Base-by-base conservation (phyloP, 768 basidiomycete genomes). In the Punctularia strigosozonata region DNA sequence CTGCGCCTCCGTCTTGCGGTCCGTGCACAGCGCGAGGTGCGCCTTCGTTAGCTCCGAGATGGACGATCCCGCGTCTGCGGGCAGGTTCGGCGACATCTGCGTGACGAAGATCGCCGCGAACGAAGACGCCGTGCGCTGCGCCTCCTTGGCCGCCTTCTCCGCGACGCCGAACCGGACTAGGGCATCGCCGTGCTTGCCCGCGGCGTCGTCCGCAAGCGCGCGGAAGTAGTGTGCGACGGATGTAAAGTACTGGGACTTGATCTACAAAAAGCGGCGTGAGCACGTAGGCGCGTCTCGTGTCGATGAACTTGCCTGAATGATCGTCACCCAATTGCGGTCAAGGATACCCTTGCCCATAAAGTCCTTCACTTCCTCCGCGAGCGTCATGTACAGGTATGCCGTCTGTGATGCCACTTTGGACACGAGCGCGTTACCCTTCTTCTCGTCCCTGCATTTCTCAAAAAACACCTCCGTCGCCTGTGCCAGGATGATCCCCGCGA, bases 401-500 rank as follows among this genome's bases (percentile, higher is more conserved):
- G 83, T 73, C 52, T 94, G 89, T 15, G 81, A 71, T 0, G 77
- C 90, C 37, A 97, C 74, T 66, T 92, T 90, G 32, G 83, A 61
- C 3, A 92, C 70, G 25, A 99, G 68, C 0, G 77, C 70, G 43
- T 64, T 75, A 4, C 70, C 69, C 57, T 94, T 92, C 73, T 89
- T 92, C 69, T 92, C 91, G 19, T 86, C 80, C n/a, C 76, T 71
- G 51, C 84, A 83, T 53, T 92, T 94, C 64, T 98, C 95, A 49
- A 88, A 80, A 56, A 97, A 95, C 25, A 98, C 83, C 56, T 98
- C 94, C 0, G 87, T 90, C 1, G 92, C 91, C 59, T 98, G 94
- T 0, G 88, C 90, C 13, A 88, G 66, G 54, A 91, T 90, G 48
- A 94, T 43, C n/a, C 75, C 75, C 2, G 90, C 77, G 26, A 95